These are phyloP conservation scores for Corymbia maculata DNA, from an alignment of 345 rosid species.

Conservation along the genomic window DNA sequence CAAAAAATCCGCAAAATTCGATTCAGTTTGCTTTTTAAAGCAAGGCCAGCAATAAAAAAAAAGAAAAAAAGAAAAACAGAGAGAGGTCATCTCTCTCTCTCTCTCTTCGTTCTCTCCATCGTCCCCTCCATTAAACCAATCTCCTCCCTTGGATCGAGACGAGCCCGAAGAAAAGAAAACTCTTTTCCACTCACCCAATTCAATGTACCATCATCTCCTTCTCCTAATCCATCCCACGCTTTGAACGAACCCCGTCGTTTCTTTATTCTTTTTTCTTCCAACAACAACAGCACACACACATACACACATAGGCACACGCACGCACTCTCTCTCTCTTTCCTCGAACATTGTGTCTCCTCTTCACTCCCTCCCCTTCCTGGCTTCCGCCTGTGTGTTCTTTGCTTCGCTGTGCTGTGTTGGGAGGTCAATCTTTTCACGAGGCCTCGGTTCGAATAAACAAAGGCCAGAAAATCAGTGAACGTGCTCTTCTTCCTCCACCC, in stretches of 20 bases:
- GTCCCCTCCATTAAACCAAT: background rate
- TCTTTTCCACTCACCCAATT: background rate
- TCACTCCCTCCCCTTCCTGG: background rate
- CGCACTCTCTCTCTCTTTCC: background rate
- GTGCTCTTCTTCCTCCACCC: slow-evolving; percentile 36
- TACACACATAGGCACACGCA: background rate
- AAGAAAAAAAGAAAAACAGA: background rate
- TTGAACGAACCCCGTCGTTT: background rate
- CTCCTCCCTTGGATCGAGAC: background rate
- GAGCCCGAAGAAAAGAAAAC: background rate
- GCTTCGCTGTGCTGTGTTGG: slow-evolving; percentile 36
- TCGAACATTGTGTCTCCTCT: background rate
- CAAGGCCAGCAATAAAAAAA: background rate
- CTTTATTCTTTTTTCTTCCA: background rate
- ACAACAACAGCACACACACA: background rate
- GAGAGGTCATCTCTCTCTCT: background rate
- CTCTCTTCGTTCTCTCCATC: background rate
- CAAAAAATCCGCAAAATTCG: slow-evolving; percentile 75
- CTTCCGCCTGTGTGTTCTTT: background rate
- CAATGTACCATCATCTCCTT: background rate
- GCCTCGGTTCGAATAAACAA: background rate
- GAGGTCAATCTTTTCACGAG: background rate
- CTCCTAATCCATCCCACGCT: background rate
- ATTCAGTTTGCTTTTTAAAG: slow-evolving; percentile 43
- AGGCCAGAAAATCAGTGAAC: slow-evolving; percentile 27